Base-by-base conservation (phyloP, 345 rosid species). In the Psidium guajava region DNA sequence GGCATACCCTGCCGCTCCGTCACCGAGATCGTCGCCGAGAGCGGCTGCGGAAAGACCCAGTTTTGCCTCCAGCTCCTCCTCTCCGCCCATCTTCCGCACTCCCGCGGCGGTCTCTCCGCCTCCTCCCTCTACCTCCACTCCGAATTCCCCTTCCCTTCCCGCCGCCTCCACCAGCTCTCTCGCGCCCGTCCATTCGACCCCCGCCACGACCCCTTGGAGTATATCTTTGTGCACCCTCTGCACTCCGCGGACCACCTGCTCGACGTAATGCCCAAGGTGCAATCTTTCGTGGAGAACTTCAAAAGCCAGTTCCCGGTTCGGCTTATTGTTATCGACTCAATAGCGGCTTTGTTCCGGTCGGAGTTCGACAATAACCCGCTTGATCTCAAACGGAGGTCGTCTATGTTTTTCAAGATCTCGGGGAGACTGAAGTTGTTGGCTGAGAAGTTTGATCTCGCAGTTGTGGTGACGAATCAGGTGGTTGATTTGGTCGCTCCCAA, bases 1-100 rank as follows among this genome's bases (percentile, higher is more conserved):
- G 98, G 97, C 77, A 86, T 96, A 56, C 94, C 98, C 18, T 96
- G 97, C 90, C 84, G 91, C 73, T 93, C 96, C 20, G n/a, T 96
- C 52, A 93, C 98, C 50, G 98, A 96, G 88, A 89, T 96, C 75
- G 94, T 91, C 11, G 96, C 97, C 55, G 98, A 94, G 87, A 96
- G 98, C 77, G 97, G 97, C 82, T 92, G 93, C 82, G 98, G 98
- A 42, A 95, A 95, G 91, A 95, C 97, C 86, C 98, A 95, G 85
- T 88, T 96, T 85, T 95, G 96, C 91, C 98, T 96, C 74, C 99
- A 94, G 85, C 94, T 94, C 54, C 90, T 93, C 80, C 97, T 95
- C 87, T 87, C 82, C 81, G 91, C 93, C 83, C 98, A 95, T 86
- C 98, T 96, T 84, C 99, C 98, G 20, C 61, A 87, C 87, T 91